A percentile compares a stretch with the other conserved stretches of the same genome.
phyloP scores from a whole-genome alignment of 306 rosid species.

The Pyrus pyrifolia region DNA sequence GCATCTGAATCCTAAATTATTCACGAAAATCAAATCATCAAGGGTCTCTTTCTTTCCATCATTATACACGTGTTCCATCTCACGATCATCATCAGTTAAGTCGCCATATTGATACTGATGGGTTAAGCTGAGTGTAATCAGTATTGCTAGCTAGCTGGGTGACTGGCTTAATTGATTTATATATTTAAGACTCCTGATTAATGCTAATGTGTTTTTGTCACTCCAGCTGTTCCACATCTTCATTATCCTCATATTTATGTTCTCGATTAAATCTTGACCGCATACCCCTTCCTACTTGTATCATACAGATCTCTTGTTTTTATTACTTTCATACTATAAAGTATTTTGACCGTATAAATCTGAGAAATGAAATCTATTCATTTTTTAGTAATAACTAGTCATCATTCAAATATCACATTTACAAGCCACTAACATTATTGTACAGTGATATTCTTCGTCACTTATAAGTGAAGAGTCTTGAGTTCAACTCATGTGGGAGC shows the following conservation, averaged over 20 bases:
- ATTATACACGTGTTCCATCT: conserved; percentile 16
- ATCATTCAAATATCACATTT: too few relatives aligned
- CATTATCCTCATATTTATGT: not conserved
- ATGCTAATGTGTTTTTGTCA: conserved; percentile 3
- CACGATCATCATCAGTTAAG: not conserved
- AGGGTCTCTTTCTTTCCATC: conserved; percentile 3
- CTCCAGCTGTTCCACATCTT: not conserved
- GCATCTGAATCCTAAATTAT: not conserved
- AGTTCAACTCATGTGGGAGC: too few relatives aligned
- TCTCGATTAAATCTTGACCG: not conserved
- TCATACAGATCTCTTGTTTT: too few relatives aligned
- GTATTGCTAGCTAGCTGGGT: not conserved
- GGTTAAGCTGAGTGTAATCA: not conserved
- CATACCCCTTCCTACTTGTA: not conserved
- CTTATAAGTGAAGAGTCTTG: too few relatives aligned
- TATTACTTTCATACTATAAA: too few relatives aligned
- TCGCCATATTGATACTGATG: conserved; percentile 12
- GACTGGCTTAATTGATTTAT: not conserved
- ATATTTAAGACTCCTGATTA: not conserved
- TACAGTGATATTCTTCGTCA: too few relatives aligned
- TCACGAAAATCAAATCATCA: not conserved
- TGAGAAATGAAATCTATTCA: too few relatives aligned
- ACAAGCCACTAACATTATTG: too few relatives aligned
- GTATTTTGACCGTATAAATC: too few relatives aligned
- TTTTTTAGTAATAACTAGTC: too few relatives aligned